phyloP scores from a whole-genome alignment of 306 rosid genomes.

The Citrullus mucosospermus region DNA sequence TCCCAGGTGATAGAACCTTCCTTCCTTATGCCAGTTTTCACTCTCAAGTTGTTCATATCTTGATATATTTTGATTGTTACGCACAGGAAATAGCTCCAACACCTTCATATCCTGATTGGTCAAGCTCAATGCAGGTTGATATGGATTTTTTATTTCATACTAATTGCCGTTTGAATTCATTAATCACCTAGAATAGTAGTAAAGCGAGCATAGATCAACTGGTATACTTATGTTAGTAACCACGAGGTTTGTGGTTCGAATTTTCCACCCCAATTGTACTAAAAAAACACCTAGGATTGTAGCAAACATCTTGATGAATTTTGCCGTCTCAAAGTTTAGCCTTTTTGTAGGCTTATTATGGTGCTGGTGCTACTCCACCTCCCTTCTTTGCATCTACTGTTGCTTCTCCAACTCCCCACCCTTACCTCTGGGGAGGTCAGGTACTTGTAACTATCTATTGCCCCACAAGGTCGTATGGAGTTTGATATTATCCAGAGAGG shows the following conservation, averaged over 20 bases:
- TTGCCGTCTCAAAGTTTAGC: conserved; percentile 15
- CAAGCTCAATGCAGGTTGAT: conserved; percentile 80
- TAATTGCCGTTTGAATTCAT: background rate
- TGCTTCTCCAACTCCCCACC: conserved; percentile 81
- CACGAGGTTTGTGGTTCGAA: too few species aligned
- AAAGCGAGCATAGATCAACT: too few species aligned
- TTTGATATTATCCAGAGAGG: background rate
- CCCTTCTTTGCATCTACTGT: conserved; percentile 85
- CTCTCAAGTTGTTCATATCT: background rate
- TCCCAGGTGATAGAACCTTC: conserved; percentile 37
- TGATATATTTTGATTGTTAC: background rate
- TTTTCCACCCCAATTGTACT: too few species aligned
- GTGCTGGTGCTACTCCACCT: conserved; percentile 80
- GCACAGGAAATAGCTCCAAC: conserved; percentile 51
- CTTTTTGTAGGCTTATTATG: conserved; percentile 76
- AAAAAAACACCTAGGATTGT: background rate
- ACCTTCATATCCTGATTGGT: conserved; percentile 90
- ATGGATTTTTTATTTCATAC: background rate
- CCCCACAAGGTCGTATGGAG: conserved; percentile 2
- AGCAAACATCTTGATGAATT: background rate
- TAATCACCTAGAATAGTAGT: background rate
- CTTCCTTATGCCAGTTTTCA: background rate
- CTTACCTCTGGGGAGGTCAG: conserved; percentile 96
- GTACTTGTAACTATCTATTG: conserved; percentile 20
- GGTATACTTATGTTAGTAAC: too few species aligned